Base-by-base conservation (phyloP, 106 monocot genomes). In the Alisma plantagoaquatica region DNA sequence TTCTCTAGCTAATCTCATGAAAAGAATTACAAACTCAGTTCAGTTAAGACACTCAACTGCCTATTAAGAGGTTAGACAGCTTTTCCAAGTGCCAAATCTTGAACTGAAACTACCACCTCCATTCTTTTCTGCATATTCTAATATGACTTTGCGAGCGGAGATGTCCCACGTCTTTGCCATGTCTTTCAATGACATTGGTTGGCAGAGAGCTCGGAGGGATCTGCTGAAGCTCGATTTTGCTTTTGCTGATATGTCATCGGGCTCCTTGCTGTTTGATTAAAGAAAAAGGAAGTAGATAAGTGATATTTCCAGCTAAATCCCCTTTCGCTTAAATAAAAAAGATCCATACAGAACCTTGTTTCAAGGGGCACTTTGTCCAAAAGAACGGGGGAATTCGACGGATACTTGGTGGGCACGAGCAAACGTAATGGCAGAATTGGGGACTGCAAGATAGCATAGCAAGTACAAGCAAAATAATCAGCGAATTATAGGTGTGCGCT, bases 41-140 rank as follows among this genome's bases (percentile, higher is more conserved):
- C n/a, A n/a, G n/a, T n/a, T n/a, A n/a, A n/a, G n/a, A n/a, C n/a
- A n/a, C n/a, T n/a, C n/a, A n/a, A n/a, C n/a, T n/a, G n/a, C n/a
- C n/a, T n/a, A 55, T 50, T 17, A 66, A 29, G 47, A 49, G 8
- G 24, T 28, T 23, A 68, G 70, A 62, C 67, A 71, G 30, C 59
- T 84, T 33, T 79, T 63, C 79, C 84, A 84, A 28, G 56, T 26
- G 12, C 75, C 84, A 49, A 62, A 76, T 30, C 60, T 72, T 6
- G 88, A 76, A 64, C 79, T 83, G 61, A 89, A 83, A 57, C 49
- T 79, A 6, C 89, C 83, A 2, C 87, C 87, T 22, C 89, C 89
- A 33, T 31, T 52, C 52, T 73, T 62, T 46, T 67, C 63, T n/a
- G 79, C 79, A 68, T 76, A 83, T 35, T 83, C 89, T 33, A 54